These are phyloP conservation scores for Piper betle DNA, from an alignment of 164 flowering plant species.

Conservation along the genomic window DNA sequence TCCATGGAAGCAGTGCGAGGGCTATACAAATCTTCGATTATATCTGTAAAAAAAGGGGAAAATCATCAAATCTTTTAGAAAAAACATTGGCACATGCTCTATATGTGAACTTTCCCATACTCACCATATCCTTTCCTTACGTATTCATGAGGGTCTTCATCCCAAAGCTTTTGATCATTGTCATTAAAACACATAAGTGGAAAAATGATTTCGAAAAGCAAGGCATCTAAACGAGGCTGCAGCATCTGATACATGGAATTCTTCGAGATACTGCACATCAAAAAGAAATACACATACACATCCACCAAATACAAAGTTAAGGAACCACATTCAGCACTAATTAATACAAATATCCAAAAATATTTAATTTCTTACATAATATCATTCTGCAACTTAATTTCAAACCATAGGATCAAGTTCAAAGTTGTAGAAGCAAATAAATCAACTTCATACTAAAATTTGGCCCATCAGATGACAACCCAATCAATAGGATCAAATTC, in stretches of 20 bases:
- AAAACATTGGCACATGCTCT: too few relatives aligned
- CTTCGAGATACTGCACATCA: slow-evolving; percentile 67
- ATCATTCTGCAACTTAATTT: too few relatives aligned
- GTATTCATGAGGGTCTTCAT: slow-evolving; percentile 98
- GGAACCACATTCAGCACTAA: too few relatives aligned
- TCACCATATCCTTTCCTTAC: slow-evolving; percentile 99
- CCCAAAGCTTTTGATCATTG: slow-evolving; percentile 93
- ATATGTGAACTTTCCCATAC: slow-evolving; percentile 7
- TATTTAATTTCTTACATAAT: too few relatives aligned
- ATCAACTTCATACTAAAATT: too few relatives aligned
- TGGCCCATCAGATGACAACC: too few relatives aligned
- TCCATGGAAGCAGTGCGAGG: slow-evolving; percentile 99
- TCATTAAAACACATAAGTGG: slow-evolving; percentile 99
- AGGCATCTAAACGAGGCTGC: slow-evolving; percentile 72
- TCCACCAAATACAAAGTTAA: not conserved
- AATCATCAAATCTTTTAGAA: too few relatives aligned
- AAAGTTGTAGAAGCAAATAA: too few relatives aligned
- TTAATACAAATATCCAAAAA: too few relatives aligned
- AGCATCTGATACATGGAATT: slow-evolving; percentile 73
- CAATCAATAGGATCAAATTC: too few relatives aligned
- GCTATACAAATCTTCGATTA: slow-evolving; percentile 94
- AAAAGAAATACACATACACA: not conserved
- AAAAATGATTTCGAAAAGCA: slow-evolving; percentile 90
- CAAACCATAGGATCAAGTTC: too few relatives aligned
- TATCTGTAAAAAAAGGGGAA: slow-evolving; percentile 42